Base-by-base conservation (phyloP, 2,329 filamentous ascomycete genomes). In the Phaeosphaeriaceae sp. region DNA sequence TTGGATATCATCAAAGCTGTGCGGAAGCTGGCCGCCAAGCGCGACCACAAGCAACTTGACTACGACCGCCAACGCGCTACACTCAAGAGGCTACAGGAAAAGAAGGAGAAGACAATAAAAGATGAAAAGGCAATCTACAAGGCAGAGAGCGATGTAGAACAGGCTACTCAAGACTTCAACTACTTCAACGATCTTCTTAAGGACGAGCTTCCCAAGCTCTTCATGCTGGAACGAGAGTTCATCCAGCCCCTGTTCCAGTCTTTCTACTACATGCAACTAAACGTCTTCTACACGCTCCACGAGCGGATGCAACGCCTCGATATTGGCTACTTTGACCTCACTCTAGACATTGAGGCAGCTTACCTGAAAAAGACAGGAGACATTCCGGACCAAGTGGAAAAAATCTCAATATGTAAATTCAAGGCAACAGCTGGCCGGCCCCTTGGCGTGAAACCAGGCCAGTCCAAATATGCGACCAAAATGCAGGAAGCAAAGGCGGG, bases 201-300 rank as follows among this genome's bases (percentile, higher is more conserved):
- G 78, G 90, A 95, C 15, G 94, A 99, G 76, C 80, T 99, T 56
- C 94, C 94, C 21, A 91, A 92, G 74, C 83, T 99, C 9, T 99
- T 99, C 75, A 74, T 79, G 6, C 84, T 99, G 15, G 94, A 99
- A 74, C 85, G 87, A 57, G 89, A 97, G 74, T 97, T 99, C 73
- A 99, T 99, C 74, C 87, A 90, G 61, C 94, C 94, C 2, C 84
- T 99, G 6, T 99, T 99, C 81, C 94, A 97, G 74, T 96, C 90
- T 8, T 99, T 99, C 79, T 99, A 99, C 78, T 99, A 97, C 80
- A 99, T 99, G 94, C 94, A 99, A 76, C 84, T 99, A 59, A 99
- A 99, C 75, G 90, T 99, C 59, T 99, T 97, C 75, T 99, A 99
- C 76, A 99, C 94, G 1, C 81, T 99, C 45, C 94, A 99, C 73